A percentile compares a stretch with the other conserved stretches of the same genome.
Evolutionary conservation across 768 basidiomycete genomes (phyloP).

Genomic region (Amanita thiersii): DNA sequence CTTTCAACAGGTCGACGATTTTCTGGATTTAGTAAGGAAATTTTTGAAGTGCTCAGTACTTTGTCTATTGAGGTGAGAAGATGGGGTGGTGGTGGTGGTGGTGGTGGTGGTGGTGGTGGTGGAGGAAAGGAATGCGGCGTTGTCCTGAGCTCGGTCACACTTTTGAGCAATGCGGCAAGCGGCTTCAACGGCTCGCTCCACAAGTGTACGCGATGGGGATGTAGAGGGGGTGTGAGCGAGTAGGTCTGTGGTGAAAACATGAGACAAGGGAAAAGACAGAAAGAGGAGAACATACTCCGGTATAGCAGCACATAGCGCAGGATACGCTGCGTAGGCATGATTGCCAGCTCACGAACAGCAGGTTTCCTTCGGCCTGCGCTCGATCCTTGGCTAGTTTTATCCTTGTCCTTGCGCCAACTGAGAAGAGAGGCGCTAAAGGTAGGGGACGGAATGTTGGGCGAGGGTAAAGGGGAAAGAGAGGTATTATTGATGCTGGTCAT

Average conservation of each 20-base stretch:
- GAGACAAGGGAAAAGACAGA: neutral
- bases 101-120: neutral
- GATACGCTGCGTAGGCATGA: conserved; percentile 59
- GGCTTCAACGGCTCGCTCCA: conserved; percentile 50
- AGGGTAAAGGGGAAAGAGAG: neutral
- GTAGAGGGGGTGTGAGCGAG: conserved; percentile 44
- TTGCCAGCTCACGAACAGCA: conserved; percentile 52
- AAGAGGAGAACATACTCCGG: conserved; percentile 32
- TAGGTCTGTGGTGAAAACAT: conserved; percentile 32
- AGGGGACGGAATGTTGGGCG: conserved; percentile 1
- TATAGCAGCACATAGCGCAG: conserved; percentile 61
- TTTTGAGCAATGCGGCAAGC: conserved; percentile 50
- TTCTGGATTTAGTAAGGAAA: neutral
- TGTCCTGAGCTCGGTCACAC: conserved; percentile 54
- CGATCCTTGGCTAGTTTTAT: neutral
- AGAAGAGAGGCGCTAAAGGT: conserved; percentile 9
- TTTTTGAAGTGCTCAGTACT: conserved; percentile 1
- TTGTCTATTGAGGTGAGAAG: neutral
- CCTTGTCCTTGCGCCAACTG: conserved; percentile 10
- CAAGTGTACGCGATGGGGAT: conserved; percentile 44
- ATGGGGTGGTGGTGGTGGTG: neutral
- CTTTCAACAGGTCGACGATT: too few relatives aligned
- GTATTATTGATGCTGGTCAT: conserved; percentile 6
- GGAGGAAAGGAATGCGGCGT: conserved; percentile 23
- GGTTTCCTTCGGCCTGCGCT: conserved; percentile 9